Conservation (phyloP, 768 basidiomycete species). For the Naganishia randhawae region DNA sequence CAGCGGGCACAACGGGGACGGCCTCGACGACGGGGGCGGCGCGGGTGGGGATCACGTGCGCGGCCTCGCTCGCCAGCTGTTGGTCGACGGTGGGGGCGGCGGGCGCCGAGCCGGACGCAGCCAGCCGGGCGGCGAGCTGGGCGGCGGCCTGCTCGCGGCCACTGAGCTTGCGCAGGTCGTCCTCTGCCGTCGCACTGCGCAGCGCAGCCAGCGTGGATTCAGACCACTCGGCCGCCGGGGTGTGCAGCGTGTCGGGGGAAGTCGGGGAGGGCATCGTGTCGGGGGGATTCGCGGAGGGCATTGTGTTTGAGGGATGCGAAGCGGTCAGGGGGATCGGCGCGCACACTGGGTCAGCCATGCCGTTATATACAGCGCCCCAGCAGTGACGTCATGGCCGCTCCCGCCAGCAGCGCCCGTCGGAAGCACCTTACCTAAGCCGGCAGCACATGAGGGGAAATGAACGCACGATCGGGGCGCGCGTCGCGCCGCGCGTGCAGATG, state of each 20-base stretch:
- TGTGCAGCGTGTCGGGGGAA: background rate
- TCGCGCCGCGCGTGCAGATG: constrained; percentile 5
- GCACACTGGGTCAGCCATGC: too few species aligned
- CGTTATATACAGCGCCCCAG: too few species aligned
- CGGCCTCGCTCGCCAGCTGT: constrained; percentile 5
- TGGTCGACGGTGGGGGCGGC: constrained; percentile 5
- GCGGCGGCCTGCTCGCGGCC: constrained; percentile 47
- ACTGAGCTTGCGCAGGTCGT: constrained; percentile 31
- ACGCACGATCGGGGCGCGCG: too few species aligned
- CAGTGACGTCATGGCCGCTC: background rate
- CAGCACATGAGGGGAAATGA: constrained; percentile 7
- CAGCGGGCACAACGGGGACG: background rate
- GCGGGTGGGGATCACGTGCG: background rate
- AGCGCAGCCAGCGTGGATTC: constrained; percentile 14
- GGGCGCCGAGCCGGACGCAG: constrained; percentile 35
- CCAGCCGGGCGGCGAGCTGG: constrained; percentile 34
- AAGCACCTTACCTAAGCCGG: too few species aligned
- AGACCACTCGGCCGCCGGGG: constrained; percentile 16
- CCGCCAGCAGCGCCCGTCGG: too few species aligned
- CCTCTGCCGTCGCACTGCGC: constrained; percentile 7
- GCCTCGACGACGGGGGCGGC: background rate
- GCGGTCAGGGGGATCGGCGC: too few species aligned
- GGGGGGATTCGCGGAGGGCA: too few species aligned
- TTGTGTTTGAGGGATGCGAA: too few species aligned
- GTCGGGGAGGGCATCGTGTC: too few species aligned